These are phyloP conservation scores for Allium sativum DNA, from an alignment of 106 monocot species.

Conservation along the genomic window DNA sequence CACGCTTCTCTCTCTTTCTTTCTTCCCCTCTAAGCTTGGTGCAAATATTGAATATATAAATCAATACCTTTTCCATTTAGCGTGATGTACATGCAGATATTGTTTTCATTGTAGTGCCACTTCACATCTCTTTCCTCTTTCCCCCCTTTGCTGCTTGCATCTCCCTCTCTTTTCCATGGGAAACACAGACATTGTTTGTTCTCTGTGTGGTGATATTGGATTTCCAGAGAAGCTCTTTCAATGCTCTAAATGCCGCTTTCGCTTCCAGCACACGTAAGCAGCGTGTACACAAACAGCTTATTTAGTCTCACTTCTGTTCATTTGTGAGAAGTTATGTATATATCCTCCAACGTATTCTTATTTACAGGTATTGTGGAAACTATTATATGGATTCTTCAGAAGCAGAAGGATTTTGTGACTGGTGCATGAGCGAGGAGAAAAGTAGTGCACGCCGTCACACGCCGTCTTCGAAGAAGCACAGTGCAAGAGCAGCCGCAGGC, in stretches of 20 bases:
- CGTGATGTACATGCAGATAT: too few species aligned
- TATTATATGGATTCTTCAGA: conserved; percentile 19
- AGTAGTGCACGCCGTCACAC: neutral
- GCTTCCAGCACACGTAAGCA: conserved; percentile 55
- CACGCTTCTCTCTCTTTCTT: too few species aligned
- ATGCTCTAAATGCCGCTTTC: conserved; percentile 41
- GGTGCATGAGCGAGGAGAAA: conserved; percentile 34
- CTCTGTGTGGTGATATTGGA: conserved; percentile 69
- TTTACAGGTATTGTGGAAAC: conserved; percentile 43
- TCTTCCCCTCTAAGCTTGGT: too few species aligned
- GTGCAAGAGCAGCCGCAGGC: neutral
- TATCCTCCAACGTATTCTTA: too few species aligned
- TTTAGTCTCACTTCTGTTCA: too few species aligned
- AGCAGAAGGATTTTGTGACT: conserved; percentile 25
- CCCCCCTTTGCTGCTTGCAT: neutral
- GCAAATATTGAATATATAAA: too few species aligned
- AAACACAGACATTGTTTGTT: conserved; percentile 20
- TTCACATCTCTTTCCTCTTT: neutral
- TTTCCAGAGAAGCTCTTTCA: conserved; percentile 58
- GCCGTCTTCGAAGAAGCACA: neutral
- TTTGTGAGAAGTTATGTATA: too few species aligned
- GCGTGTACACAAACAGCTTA: too few species aligned
- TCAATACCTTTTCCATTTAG: too few species aligned
- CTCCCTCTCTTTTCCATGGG: conserved; percentile 20
- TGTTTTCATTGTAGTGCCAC: too few species aligned